Percentiles rank a stretch among this genome's conserved stretches.
These are phyloP conservation scores for Cercis canadensis DNA, from an alignment of 306 rosid species.

Conservation along the genomic window DNA sequence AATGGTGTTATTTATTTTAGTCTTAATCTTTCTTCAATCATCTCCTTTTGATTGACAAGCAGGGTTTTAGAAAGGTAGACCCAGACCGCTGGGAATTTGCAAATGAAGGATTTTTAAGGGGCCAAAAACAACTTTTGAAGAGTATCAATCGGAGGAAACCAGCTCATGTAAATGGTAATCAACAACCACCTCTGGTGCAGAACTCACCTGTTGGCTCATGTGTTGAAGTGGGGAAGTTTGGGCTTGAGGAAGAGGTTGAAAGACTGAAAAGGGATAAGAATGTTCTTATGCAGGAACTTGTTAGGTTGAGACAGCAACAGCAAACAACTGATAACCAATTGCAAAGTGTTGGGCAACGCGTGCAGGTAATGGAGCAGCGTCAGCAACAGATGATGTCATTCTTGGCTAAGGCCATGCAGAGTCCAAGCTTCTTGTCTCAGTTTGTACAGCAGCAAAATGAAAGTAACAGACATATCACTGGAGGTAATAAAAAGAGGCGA, in stretches of 20 bases:
- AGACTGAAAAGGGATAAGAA: constrained; percentile 68
- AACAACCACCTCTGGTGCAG: constrained; percentile 47
- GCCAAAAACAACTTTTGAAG: constrained; percentile 64
- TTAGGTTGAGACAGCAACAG: constrained; percentile 68
- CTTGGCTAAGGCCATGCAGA: constrained; percentile 68
- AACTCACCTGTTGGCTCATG: constrained; percentile 49
- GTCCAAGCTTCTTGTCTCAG: constrained; percentile 60
- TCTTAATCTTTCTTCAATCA: background rate
- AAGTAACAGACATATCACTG: constrained; percentile 46
- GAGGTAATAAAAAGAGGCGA: constrained; percentile 61
- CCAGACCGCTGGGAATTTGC: constrained; percentile 78
- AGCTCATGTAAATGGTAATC: constrained; percentile 43
- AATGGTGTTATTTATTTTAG: background rate
- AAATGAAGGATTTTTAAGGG: constrained; percentile 65
- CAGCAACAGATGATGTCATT: constrained; percentile 76
- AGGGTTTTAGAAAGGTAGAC: constrained; percentile 74
- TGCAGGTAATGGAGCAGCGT: constrained; percentile 72
- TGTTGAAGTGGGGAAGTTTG: constrained; percentile 56
- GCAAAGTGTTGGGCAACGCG: constrained; percentile 62
- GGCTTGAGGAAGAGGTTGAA: constrained; percentile 64
- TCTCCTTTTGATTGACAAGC: constrained; percentile 36
- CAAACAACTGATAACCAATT: constrained; percentile 62
- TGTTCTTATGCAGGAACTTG: constrained; percentile 76
- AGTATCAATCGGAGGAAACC: constrained; percentile 59
- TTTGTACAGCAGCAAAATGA: constrained; percentile 67